phyloP scores from a whole-genome alignment of 164 flowering plant genomes.

The Aristolochia contorta region DNA sequence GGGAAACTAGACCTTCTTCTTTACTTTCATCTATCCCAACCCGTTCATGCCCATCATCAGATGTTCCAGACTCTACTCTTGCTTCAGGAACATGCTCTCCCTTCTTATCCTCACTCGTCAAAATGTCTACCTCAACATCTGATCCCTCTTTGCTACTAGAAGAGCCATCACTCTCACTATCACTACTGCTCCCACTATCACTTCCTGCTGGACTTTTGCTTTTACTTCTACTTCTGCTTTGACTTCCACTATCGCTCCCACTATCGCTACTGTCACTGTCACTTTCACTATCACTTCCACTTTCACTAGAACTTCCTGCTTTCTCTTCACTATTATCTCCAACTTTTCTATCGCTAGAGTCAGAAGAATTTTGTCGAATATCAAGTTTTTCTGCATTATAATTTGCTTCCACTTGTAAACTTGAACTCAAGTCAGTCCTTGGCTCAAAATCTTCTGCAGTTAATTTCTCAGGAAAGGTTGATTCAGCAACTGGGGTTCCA shows the following conservation, averaged over 20 bases:
- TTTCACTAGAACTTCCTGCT: constrained; percentile 61
- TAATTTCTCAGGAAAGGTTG: constrained; percentile 19
- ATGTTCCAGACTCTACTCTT: constrained; percentile 9
- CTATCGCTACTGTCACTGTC: constrained; percentile 68
- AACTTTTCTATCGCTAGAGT: constrained; percentile 39
- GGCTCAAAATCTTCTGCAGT: constrained; percentile 25
- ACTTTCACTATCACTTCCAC: constrained; percentile 48
- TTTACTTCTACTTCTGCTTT: constrained; percentile 33
- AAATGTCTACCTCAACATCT: constrained; percentile 91
- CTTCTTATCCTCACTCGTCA: constrained; percentile 80
- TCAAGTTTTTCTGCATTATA: constrained; percentile 25
- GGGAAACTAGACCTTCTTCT: constrained; percentile 25
- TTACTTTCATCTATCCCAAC: constrained; percentile 24
- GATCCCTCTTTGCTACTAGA: constrained; percentile 85
- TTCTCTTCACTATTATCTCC: constrained; percentile 47
- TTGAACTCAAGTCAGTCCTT: constrained; percentile 19
- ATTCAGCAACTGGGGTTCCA: constrained; percentile 27
- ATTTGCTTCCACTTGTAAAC: constrained; percentile 26
- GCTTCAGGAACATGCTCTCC: constrained; percentile 28
- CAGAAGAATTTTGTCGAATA: constrained; percentile 33
- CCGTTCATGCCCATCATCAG: constrained; percentile 21
- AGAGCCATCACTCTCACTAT: constrained; percentile 84
- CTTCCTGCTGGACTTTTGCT: constrained; percentile 62
- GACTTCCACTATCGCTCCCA: constrained; percentile 54
- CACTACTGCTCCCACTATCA: constrained; percentile 75